A percentile compares a stretch with the other conserved stretches of the same genome.
Conservation (phyloP, 2,329 filamentous ascomycete species). For the Dothideomycetes sp. region DNA sequence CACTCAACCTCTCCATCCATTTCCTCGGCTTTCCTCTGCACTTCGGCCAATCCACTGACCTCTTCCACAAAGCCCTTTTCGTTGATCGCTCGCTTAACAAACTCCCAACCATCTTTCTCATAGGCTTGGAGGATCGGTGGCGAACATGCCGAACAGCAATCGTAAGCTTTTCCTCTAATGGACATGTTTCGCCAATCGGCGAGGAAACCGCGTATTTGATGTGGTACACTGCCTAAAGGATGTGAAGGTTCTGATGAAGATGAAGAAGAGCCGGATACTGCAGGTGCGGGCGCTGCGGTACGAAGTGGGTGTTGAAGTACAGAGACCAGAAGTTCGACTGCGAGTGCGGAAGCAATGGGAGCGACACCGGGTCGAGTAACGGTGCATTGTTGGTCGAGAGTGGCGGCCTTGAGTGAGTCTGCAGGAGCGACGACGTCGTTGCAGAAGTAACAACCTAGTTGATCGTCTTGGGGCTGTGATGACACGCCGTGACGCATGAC, state of each 20-base stretch:
- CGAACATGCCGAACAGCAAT: slow-evolving; percentile 74
- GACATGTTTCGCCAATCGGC: slow-evolving; percentile 64
- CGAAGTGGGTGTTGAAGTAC: slow-evolving; percentile 60
- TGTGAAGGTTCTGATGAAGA: too few species aligned
- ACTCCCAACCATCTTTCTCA: slow-evolving; percentile 60
- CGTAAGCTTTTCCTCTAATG: slow-evolving; percentile 65
- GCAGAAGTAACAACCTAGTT: slow-evolving; percentile 94
- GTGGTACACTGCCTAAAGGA: slow-evolving; percentile 64
- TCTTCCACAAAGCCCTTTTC: slow-evolving; percentile 73
- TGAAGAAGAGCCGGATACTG: too few species aligned
- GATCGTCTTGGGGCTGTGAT: slow-evolving; percentile 30
- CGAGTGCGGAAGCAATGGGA: slow-evolving; percentile 78
- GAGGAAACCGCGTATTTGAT: slow-evolving; percentile 71
- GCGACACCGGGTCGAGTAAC: slow-evolving; percentile 91
- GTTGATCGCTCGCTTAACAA: slow-evolving; percentile 63
- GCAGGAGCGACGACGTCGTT: slow-evolving; percentile 93
- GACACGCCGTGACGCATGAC: slow-evolving; percentile 89
- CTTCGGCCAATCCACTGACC: slow-evolving; percentile 62
- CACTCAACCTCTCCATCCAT: slow-evolving; percentile 41
- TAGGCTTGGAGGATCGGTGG: slow-evolving; percentile 60
- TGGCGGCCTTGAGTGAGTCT: slow-evolving; percentile 89
- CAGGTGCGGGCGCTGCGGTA: slow-evolving; percentile 31
- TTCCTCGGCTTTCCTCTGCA: slow-evolving; percentile 44
- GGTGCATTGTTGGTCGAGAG: slow-evolving; percentile 94
- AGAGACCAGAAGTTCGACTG: slow-evolving; percentile 84